phyloP scores from a whole-genome alignment of 352 stramenopile genomes.

The Phytopythium aichiense region DNA sequence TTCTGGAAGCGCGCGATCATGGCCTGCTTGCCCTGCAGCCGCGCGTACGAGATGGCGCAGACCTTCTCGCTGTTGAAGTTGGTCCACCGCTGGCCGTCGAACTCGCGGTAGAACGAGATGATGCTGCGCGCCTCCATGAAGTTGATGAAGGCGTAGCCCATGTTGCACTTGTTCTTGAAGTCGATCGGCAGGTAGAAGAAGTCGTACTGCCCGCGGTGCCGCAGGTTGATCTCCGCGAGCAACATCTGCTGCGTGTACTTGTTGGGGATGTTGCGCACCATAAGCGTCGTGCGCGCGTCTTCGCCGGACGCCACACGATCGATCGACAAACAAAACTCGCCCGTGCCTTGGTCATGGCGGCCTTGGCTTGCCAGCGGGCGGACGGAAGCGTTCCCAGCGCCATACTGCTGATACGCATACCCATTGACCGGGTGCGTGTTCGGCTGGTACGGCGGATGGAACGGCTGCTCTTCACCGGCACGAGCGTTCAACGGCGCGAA shows the following conservation, averaged over 20 bases:
- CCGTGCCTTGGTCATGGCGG: conserved; percentile 59
- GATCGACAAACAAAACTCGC: conserved; percentile 77
- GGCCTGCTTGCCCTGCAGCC: conserved; percentile 95
- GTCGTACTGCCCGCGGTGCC: conserved; percentile 92
- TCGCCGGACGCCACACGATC: conserved; percentile 72
- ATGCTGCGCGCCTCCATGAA: conserved; percentile 91
- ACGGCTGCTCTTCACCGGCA: background rate
- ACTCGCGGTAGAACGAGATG: conserved; percentile 78
- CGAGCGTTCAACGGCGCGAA: background rate
- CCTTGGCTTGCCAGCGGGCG: conserved; percentile 13
- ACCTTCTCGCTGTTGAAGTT: conserved; percentile 99
- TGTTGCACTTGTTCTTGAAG: conserved; percentile 99
- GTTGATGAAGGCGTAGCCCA: conserved; percentile 99
- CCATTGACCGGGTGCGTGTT: background rate
- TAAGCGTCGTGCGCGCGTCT: conserved; percentile 97
- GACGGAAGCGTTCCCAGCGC: background rate
- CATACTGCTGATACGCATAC: conserved; percentile 1
- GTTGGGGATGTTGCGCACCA: conserved; percentile 99
- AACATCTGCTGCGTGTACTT: conserved; percentile 99
- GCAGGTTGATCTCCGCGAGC: conserved; percentile 94
- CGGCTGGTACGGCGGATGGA: background rate
- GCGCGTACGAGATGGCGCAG: conserved; percentile 97
- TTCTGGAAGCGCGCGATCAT: conserved; percentile 99
- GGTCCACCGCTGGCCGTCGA: conserved; percentile 91
- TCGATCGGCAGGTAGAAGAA: conserved; percentile 99